Base-by-base conservation (phyloP, 495 filamentous ascomycete species). In the Neurospora hispaniola region DNA sequence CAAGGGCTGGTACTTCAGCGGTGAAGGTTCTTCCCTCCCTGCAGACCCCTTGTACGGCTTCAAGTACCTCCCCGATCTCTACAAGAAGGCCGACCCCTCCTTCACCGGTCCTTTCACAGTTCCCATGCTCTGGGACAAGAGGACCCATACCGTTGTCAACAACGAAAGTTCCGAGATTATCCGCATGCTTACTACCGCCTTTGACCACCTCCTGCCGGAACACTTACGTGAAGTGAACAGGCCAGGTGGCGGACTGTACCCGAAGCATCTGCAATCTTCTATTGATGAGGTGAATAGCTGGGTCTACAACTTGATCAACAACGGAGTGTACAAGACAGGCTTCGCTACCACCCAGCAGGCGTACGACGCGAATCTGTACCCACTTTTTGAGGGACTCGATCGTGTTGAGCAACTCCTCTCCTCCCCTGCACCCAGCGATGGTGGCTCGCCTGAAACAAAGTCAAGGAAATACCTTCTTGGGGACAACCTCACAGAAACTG, bases 301-400 rank as follows among this genome's bases (percentile, higher is more conserved):
- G 93, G 90, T 91, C 73, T 96, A 96, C 81, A 86, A 92, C 76
- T 88, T 91, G 73, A 85, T 97, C 79, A 97, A 97, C 80, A 94
- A 94, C 78, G 94, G 93, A 44, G 92, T 96, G 42, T 96, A 96
- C 84, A 82, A 83, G 73, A 76, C 78, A 39, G 83, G 82, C 14
- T 84, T 84, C 71, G 81, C 81, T 27, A 76, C 73, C 10, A 88
- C 86, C 2, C 90, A 94, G 82, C 88, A 90, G 79, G 90, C 91
- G 9, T 94, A 93, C 80, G 89, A 91, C 70, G 84, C 85, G 59
- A 87, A 88, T 73, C 86, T 94, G 0, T 82, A 80, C 16, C 86
- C 86, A 3, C 87, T 96, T 69, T 96, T 96, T 83, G 77, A 79
- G 69, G 88, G 89, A 1, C 88, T 96, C 59, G 90, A 93, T 81